Evolutionary conservation across 1,139 yeast genomes (phyloP).

Genomic region (Suhomyces wounanorum): DNA sequence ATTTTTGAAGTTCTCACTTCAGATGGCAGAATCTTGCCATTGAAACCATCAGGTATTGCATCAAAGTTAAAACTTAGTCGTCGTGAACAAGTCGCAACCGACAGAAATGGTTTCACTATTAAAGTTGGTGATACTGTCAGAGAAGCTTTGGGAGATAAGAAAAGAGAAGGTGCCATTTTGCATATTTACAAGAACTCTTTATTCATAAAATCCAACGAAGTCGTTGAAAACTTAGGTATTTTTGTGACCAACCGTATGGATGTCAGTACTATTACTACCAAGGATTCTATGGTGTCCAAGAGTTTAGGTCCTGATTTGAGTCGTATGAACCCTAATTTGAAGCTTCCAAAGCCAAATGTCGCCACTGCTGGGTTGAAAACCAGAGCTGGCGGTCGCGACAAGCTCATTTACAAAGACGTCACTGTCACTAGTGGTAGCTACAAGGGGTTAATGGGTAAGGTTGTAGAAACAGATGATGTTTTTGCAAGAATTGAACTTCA

Average conservation of each 20-base stretch:
- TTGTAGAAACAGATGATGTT: conserved; percentile 89
- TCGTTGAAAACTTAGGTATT: conserved; percentile 86
- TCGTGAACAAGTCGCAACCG: conserved; percentile 83
- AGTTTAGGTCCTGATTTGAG: conserved; percentile 66
- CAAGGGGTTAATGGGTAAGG: conserved; percentile 92
- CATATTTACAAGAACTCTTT: conserved; percentile 81
- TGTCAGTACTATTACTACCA: conserved; percentile 82
- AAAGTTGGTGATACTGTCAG: conserved; percentile 89
- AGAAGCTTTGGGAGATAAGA: conserved; percentile 68
- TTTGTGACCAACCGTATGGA: conserved; percentile 77
- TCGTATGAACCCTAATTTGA: conserved; percentile 84
- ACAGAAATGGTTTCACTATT: conserved; percentile 78
- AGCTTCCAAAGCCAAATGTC: conserved; percentile 35
- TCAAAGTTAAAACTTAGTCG: conserved; percentile 65
- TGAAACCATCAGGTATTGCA: conserved; percentile 79
- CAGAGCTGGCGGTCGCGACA: conserved; percentile 72
- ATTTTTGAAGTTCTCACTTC: conserved; percentile 79
- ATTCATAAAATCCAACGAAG: conserved; percentile 77
- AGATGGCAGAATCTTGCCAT: conserved; percentile 73
- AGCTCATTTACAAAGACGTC: conserved; percentile 78
- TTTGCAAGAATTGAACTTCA: conserved; percentile 92
- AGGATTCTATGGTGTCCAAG: conserved; percentile 63
- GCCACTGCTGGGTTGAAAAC: conserved; percentile 57
- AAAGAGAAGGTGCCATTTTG: conserved; percentile 80
- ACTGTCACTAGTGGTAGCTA: conserved; percentile 87